Base-by-base conservation (phyloP, 108 stramenopile genomes). In the Phaeodactylum tricornutum region DNA sequence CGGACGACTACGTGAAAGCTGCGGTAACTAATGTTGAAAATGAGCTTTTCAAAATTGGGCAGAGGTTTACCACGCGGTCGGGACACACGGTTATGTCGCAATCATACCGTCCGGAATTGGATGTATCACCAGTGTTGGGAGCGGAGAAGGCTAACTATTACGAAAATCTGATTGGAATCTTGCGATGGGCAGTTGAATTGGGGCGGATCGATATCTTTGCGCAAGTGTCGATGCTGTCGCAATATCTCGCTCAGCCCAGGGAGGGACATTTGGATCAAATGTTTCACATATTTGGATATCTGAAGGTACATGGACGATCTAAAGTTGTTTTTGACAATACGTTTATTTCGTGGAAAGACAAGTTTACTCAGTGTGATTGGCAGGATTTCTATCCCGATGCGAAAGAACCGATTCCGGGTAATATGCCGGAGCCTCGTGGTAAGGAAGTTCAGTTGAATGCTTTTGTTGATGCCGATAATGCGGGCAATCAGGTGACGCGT, bases 401-500 rank as follows among this genome's bases (percentile, higher is more conserved):
- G 0, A 52, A 56, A 11, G 66, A 67, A 27, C 29, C 35, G n/a
- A 14, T 62, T 1, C 65, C 71, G 5, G 25, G 46, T 11, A 38
- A 67, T 30, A 40, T 53, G 50, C 66, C 59, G 2, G 23, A 53
- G 27, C 61, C 73, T 19, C 29, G 50, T n/a, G 71, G 71, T 1
- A 56, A 47, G 12, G 28, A 33, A 28, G 64, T 58, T n/a, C 19
- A 33, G 24, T 52, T 53, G 4, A 44, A 25, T 22, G 15, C 14
- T 17, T 78, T 70, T 49, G 72, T 74, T 25, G 77, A 79, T 63
- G 50, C 60, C 12, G 53, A 68, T 39, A 69, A 71, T 45, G 77
- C 72, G 4, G 72, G 67, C 14, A 43, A 63, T 47, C 29, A 44
- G 29, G 37, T 62, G 15, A 77, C 72, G 5, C 15, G 72, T 8